Conservation (phyloP, 805 yeast genomes). For the Ogataea ramenticola region DNA sequence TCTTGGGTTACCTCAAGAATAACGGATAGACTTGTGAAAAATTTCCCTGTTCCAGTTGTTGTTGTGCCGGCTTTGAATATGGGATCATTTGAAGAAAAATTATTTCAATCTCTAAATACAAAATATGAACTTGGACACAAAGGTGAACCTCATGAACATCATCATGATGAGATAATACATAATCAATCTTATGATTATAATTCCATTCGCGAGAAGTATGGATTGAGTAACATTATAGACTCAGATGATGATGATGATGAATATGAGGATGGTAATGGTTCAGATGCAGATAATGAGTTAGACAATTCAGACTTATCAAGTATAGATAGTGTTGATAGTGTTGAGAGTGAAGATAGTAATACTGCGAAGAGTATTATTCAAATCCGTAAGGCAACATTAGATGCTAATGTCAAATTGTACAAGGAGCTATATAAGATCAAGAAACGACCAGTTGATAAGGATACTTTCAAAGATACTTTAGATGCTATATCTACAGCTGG, state of each 20-base stretch:
- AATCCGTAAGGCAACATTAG: constrained; percentile 16
- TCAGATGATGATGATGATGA: constrained; percentile 7
- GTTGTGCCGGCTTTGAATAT: constrained; percentile 57
- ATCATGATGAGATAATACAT: too few species aligned
- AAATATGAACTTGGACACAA: constrained; percentile 8
- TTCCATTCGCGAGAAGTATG: neutral
- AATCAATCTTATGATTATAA: neutral
- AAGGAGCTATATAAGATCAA: constrained; percentile 16
- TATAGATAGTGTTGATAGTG: constrained; percentile 3
- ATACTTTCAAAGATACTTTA: constrained; percentile 24
- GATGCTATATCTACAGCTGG: constrained; percentile 25
- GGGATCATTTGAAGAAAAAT: constrained; percentile 40
- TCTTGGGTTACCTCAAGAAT: constrained; percentile 58
- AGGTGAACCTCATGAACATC: constrained; percentile 8
- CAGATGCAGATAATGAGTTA: constrained; percentile 9
- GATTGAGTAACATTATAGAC: neutral
- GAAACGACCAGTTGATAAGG: constrained; percentile 14
- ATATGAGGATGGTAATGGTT: constrained; percentile 1
- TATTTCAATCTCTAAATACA: constrained; percentile 29
- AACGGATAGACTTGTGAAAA: constrained; percentile 57
- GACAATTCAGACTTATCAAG: constrained; percentile 5
- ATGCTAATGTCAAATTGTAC: constrained; percentile 20
- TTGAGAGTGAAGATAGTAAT: constrained; percentile 5
- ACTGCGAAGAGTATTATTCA: constrained; percentile 8
- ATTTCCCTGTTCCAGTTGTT: constrained; percentile 59